Conservation (phyloP, 179 eudicot species). For the Vitellaria paradoxa region DNA sequence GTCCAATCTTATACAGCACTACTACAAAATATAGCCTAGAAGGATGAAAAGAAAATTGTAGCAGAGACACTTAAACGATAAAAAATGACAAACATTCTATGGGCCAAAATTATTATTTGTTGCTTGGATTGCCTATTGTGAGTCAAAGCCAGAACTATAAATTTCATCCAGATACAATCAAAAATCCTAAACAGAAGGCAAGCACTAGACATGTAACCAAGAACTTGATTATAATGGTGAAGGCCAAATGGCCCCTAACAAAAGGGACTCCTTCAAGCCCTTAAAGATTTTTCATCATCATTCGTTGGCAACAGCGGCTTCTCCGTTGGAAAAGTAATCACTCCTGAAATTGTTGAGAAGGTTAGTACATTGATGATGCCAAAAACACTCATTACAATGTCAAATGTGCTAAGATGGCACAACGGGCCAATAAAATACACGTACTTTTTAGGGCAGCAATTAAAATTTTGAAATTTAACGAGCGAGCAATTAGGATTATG, state of each 20-base stretch:
- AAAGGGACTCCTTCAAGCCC: not conserved
- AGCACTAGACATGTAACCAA: not conserved
- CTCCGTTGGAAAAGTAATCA: constrained; percentile 47
- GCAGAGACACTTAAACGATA: not conserved
- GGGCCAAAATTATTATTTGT: not conserved
- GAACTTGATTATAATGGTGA: not conserved
- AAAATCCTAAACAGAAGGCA: not conserved
- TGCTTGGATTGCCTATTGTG: not conserved
- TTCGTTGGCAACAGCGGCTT: constrained; percentile 54
- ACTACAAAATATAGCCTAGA: no score
- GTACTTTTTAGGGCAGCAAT: no score
- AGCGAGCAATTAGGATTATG: no score
- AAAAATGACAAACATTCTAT: not conserved
- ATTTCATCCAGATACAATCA: not conserved
- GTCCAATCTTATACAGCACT: no score
- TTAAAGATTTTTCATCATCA: constrained; percentile 29
- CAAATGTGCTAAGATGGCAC: no score
- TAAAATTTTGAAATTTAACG: no score
- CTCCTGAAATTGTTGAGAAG: constrained; percentile 35
- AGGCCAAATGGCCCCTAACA: not conserved
- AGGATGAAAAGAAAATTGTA: no score
- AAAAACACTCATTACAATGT: no score
- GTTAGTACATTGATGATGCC: not conserved
- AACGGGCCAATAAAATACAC: no score
- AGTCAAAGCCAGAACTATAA: not conserved